Evolutionary conservation across 257 asterid genomes (phyloP).

Genomic region (Plantago major): DNA sequence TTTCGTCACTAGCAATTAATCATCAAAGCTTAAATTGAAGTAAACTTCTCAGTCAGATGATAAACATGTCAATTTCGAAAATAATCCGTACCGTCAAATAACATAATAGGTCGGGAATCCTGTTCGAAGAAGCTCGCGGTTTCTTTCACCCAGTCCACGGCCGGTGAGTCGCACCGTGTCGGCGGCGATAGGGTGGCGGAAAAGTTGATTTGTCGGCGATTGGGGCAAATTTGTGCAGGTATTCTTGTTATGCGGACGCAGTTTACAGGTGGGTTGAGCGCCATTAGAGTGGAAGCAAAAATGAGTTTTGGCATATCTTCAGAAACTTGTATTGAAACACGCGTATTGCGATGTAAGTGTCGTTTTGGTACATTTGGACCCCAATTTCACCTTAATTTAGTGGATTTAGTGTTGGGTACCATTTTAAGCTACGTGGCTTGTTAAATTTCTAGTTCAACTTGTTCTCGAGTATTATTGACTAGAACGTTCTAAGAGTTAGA

Average conservation of each 20-base stretch:
- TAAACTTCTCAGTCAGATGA: background rate
- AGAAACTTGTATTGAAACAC: too few relatives aligned
- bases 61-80: background rate
- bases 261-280: constrained; percentile 36
- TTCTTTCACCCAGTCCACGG: constrained; percentile 67
- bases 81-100: constrained; percentile 63
- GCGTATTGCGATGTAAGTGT: too few relatives aligned
- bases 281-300: constrained; percentile 23
- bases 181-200: constrained; percentile 44
- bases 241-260: constrained; percentile 25
- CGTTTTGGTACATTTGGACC: too few relatives aligned
- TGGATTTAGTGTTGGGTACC: too few relatives aligned
- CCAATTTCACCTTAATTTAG: too few relatives aligned
- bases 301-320: constrained; percentile 16
- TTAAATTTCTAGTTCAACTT: too few relatives aligned
- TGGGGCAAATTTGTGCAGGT: constrained; percentile 23
- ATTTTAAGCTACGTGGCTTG: too few relatives aligned
- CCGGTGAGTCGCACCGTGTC: constrained; percentile 29
- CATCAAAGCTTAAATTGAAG: background rate
- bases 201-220: constrained; percentile 25
- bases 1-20: background rate
- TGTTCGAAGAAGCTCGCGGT: constrained; percentile 60
- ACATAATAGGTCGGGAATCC: constrained; percentile 90
- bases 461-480: too few relatives aligned
- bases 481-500: too few relatives aligned